These are phyloP conservation scores for Vicia faba DNA, from an alignment of 306 rosid species.

Conservation along the genomic window DNA sequence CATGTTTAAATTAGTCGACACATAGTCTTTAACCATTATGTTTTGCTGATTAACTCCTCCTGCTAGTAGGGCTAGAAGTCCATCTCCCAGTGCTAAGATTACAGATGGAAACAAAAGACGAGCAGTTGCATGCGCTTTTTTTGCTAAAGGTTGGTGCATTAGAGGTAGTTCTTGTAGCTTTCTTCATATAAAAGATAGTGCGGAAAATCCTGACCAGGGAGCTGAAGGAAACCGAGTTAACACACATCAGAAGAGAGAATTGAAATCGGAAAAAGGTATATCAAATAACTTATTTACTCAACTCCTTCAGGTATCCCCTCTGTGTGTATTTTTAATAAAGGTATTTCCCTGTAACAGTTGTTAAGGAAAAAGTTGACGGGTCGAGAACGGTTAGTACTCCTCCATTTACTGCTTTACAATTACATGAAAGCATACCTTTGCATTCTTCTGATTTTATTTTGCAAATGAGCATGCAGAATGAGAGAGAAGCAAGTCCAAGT, in stretches of 20 bases:
- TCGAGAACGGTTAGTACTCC: conserved; percentile 51
- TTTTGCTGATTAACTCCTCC: conserved; percentile 55
- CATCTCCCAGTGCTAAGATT: conserved; percentile 57
- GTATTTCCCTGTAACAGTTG: conserved; percentile 57
- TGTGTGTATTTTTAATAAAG: conserved; percentile 43
- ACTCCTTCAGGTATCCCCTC: conserved; percentile 42
- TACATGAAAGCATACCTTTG: conserved; percentile 32
- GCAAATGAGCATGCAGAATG: conserved; percentile 45
- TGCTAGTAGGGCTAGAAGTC: conserved; percentile 47
- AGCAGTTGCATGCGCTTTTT: conserved; percentile 65
- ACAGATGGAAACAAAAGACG: conserved; percentile 57
- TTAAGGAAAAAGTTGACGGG: conserved; percentile 44
- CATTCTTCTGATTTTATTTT: conserved; percentile 47
- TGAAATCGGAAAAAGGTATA: conserved; percentile 74
- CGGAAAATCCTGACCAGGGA: conserved; percentile 41
- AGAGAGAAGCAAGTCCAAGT: conserved; percentile 45
- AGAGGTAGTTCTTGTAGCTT: conserved; percentile 85
- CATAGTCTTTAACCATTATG: conserved; percentile 49
- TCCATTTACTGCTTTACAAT: conserved; percentile 44
- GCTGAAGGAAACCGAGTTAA: conserved; percentile 52
- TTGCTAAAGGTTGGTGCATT: conserved; percentile 94
- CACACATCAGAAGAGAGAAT: conserved; percentile 52
- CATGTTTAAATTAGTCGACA: conserved; percentile 37
- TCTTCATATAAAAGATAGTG: conserved; percentile 67
- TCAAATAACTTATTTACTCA: conserved; percentile 37